phyloP scores from a whole-genome alignment of 805 yeast genomes.

The Zygotorulaspora sp. region DNA sequence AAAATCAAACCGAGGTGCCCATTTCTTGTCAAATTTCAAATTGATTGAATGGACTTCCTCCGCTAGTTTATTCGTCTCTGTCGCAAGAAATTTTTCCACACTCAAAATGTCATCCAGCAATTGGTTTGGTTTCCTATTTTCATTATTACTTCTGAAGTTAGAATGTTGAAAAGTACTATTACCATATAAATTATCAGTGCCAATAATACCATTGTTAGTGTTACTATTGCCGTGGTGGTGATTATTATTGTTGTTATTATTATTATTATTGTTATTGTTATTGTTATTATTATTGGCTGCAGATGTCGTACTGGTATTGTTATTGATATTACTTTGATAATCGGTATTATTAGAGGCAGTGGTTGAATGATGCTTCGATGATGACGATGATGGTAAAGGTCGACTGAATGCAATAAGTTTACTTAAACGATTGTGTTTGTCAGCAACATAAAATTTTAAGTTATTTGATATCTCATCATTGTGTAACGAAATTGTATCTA shows the following conservation, averaged over 20 bases:
- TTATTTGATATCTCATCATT: slow-evolving; percentile 48
- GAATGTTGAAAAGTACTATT: background rate
- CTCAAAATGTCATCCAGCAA: slow-evolving; percentile 28
- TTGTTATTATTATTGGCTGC: background rate
- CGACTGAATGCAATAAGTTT: slow-evolving; percentile 32
- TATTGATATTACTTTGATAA: background rate
- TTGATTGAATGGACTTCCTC: slow-evolving; percentile 63
- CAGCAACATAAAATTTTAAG: slow-evolving; percentile 50
- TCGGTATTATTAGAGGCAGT: background rate
- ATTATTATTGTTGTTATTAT: background rate
- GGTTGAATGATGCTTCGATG: too few species aligned
- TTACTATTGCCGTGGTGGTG: background rate
- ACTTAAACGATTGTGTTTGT: slow-evolving; percentile 45
- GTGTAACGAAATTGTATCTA: slow-evolving; percentile 45
- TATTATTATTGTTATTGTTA: background rate
- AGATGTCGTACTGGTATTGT: background rate
- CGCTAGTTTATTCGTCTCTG: slow-evolving; percentile 53
- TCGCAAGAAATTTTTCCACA: slow-evolving; percentile 48
- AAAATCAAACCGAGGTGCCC: slow-evolving; percentile 80
- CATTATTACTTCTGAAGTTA: background rate
- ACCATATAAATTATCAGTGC: background rate
- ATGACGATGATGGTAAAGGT: slow-evolving; percentile 12
- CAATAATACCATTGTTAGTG: background rate
- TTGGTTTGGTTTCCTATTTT: background rate
- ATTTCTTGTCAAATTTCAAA: slow-evolving; percentile 53